Percentiles rank a stretch among this genome's conserved stretches.
These are phyloP conservation scores for Ophiorrhiza pumila DNA, from an alignment of 257 asterid species.

Conservation along the genomic window DNA sequence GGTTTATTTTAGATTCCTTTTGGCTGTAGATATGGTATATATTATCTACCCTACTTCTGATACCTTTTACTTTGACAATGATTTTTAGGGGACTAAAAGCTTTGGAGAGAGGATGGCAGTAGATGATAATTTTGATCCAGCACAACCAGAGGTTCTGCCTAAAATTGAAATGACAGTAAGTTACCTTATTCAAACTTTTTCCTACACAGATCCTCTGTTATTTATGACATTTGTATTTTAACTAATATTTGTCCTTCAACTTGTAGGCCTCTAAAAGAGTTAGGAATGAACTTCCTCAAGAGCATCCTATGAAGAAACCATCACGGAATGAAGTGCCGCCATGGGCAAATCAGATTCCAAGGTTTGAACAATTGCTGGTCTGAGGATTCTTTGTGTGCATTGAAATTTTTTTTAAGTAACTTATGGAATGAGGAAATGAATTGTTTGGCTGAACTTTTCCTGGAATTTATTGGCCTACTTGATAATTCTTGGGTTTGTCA, in stretches of 20 bases:
- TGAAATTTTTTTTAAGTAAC: not conserved
- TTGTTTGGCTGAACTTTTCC: not conserved
- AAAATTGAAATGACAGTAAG: conserved; percentile 36
- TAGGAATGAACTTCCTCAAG: conserved; percentile 37
- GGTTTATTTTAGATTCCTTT: conserved; percentile 31
- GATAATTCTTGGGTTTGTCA: not conserved
- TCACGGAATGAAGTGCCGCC: conserved; percentile 34
- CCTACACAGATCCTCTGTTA: not conserved
- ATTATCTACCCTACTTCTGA: conserved; percentile 28
- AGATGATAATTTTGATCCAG: conserved; percentile 36
- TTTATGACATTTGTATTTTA: not conserved
- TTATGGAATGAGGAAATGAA: not conserved
- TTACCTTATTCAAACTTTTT: conserved; percentile 9
- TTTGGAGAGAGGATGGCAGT: conserved; percentile 29
- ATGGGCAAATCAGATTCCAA: conserved; percentile 35
- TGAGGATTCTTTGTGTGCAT: not conserved
- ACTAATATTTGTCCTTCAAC: not conserved
- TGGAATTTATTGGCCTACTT: not conserved
- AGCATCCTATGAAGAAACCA: conserved; percentile 40
- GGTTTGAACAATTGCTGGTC: conserved; percentile 35
- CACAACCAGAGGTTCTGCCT: conserved; percentile 24
- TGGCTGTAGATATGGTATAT: not conserved
- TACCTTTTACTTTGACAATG: conserved; percentile 10
- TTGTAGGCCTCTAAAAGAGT: conserved; percentile 50
- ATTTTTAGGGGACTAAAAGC: conserved; percentile 37